phyloP scores from a whole-genome alignment of 495 filamentous ascomycete species.

The Penicilliopsis zonata region DNA sequence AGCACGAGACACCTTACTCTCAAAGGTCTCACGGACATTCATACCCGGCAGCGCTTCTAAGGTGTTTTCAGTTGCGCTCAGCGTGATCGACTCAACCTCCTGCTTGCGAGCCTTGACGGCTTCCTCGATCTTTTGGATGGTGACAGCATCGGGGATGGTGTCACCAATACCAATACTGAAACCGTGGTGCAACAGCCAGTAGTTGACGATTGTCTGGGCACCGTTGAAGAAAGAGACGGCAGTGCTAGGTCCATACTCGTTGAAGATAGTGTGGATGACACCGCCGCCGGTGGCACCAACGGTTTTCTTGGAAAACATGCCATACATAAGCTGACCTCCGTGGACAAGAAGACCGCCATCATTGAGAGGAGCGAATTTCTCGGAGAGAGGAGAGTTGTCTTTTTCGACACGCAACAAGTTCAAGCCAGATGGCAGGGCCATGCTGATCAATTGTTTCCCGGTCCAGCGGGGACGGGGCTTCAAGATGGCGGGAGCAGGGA shows the following conservation, averaged over 20 bases:
- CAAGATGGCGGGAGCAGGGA: conserved; percentile 80
- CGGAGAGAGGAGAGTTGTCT: conserved; percentile 36
- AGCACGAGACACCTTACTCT: conserved; percentile 85
- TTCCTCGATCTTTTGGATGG: conserved; percentile 70
- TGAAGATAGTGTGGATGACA: conserved; percentile 92
- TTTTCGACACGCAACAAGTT: conserved; percentile 58
- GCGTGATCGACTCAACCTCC: conserved; percentile 62
- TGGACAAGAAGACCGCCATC: conserved; percentile 77
- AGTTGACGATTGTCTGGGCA: conserved; percentile 81
- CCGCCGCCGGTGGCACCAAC: conserved; percentile 78
- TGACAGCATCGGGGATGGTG: conserved; percentile 78
- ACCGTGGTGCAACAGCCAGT: conserved; percentile 96
- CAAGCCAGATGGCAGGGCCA: conserved; percentile 78
- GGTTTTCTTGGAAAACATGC: conserved; percentile 83
- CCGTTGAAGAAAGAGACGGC: conserved; percentile 94
- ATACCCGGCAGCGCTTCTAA: conserved; percentile 89
- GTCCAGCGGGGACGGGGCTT: conserved; percentile 92
- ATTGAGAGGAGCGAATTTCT: conserved; percentile 51
- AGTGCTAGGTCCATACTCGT: conserved; percentile 75
- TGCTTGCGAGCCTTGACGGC: conserved; percentile 69
- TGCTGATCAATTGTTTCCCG: conserved; percentile 94
- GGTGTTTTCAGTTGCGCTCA: conserved; percentile 65
- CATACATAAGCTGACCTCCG: conserved; percentile 80
- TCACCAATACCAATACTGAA: conserved; percentile 98
- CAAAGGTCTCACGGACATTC: conserved; percentile 96